Evolutionary conservation across 805 yeast genomes (phyloP).

Genomic region (Millerozyma acaciae): DNA sequence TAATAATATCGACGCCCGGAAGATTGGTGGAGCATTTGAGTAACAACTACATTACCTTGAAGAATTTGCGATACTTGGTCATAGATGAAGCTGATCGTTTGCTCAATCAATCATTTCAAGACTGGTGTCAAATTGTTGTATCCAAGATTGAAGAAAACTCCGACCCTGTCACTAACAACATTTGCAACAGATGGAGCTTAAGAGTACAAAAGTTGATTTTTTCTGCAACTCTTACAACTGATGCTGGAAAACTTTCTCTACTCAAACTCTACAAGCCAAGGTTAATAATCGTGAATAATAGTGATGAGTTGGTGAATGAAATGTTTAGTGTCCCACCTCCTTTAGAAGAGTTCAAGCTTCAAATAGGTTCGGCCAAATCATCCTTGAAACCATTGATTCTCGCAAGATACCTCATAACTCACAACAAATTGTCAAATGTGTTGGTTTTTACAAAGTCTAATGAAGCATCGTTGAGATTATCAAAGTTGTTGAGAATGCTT

Average conservation of each 20-base stretch:
- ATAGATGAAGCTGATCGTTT: constrained; percentile 82
- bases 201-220: constrained; percentile 65
- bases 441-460: constrained; percentile 72
- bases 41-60: constrained; percentile 41
- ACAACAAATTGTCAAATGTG: constrained; percentile 35
- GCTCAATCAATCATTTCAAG: constrained; percentile 86
- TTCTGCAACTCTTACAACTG: constrained; percentile 91
- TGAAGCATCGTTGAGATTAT: constrained; percentile 80
- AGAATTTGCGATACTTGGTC: constrained; percentile 56
- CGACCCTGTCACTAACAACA: constrained; percentile 8
- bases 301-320: constrained; percentile 44
- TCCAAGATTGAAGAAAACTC: constrained; percentile 23
- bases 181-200: constrained; percentile 31
- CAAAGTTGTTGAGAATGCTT: constrained; percentile 53
- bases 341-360: constrained; percentile 43
- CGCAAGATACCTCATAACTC: constrained; percentile 46
- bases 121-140: constrained; percentile 72
- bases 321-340: constrained; percentile 58
- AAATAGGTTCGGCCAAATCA: constrained; percentile 33
- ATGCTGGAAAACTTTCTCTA: constrained; percentile 78
- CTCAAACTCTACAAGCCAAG: constrained; percentile 70
- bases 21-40: constrained; percentile 72
- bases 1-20: constrained; percentile 73
- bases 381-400: constrained; percentile 73
- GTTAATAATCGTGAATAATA: constrained; percentile 66